Percentiles rank a stretch among this genome's conserved stretches.
Conservation (phyloP, 805 yeast genomes). For the Monosporozyma unispora region DNA sequence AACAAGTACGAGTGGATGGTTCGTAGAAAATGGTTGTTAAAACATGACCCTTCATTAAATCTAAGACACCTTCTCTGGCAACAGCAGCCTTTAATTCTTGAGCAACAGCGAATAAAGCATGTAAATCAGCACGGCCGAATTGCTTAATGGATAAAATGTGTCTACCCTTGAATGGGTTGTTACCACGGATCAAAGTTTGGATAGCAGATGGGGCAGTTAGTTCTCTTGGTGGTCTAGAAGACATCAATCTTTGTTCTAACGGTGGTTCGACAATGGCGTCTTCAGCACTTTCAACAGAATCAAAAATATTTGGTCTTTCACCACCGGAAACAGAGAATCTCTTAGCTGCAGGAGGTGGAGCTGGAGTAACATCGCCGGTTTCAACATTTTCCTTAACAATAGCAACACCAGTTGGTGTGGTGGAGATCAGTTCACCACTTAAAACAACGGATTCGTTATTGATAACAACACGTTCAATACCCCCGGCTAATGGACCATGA, state of each 20-base stretch:
- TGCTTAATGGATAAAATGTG: constrained; percentile 84
- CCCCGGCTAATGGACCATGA: constrained; percentile 55
- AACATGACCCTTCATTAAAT: constrained; percentile 80
- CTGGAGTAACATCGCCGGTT: constrained; percentile 22
- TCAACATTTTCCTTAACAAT: constrained; percentile 35
- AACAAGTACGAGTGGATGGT: constrained; percentile 94
- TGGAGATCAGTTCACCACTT: constrained; percentile 65
- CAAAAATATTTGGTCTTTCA: constrained; percentile 32
- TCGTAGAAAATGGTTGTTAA: constrained; percentile 94
- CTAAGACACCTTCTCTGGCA: constrained; percentile 91
- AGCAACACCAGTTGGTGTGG: constrained; percentile 55
- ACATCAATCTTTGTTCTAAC: constrained; percentile 43
- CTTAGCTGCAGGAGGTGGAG: constrained; percentile 32
- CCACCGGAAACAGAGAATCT: constrained; percentile 45
- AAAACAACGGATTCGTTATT: constrained; percentile 72
- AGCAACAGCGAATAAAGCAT: constrained; percentile 89
- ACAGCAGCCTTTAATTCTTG: constrained; percentile 96
- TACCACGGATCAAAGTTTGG: constrained; percentile 62
- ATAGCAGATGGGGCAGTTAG: constrained; percentile 73
- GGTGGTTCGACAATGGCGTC: constrained; percentile 45
- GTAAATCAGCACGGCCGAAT: constrained; percentile 80
- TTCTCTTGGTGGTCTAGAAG: constrained; percentile 63
- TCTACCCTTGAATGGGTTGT: constrained; percentile 86
- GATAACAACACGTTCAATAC: constrained; percentile 80
- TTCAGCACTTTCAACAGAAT: constrained; percentile 35